Evolutionary conservation across 1,139 yeast genomes (phyloP).

Genomic region (Hansenula sp.): DNA sequence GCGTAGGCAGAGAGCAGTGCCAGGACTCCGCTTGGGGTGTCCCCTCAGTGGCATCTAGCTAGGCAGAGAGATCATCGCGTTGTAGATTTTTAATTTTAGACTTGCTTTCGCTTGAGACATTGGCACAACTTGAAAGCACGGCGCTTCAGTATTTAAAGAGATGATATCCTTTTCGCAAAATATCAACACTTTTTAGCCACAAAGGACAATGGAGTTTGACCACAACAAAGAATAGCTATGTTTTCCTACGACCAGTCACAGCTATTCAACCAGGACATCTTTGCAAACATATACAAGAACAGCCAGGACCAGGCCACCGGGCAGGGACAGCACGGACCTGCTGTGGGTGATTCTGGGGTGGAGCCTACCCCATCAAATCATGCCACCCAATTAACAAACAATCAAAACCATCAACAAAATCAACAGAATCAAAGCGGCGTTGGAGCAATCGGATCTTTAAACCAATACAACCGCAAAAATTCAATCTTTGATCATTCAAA

Average conservation of each 20-base stretch:
- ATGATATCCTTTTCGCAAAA: not conserved
- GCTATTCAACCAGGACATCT: conserved; percentile 1
- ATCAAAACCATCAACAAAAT: not conserved
- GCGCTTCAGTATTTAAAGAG: not conserved
- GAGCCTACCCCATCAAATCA: no score
- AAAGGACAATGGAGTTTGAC: not conserved
- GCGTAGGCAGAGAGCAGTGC: no score
- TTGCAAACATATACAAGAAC: not conserved
- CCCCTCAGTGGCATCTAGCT: not conserved
- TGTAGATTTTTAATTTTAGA: not conserved
- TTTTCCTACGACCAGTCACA: not conserved
- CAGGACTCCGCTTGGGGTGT: not conserved
- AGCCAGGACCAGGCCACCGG: not conserved
- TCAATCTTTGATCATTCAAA: not conserved
- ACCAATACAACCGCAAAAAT: not conserved
- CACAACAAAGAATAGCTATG: not conserved
- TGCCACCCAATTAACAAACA: not conserved
- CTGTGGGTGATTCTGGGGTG: not conserved
- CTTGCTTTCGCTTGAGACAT: not conserved
- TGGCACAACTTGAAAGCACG: no score
- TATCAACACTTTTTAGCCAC: no score
- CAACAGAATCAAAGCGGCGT: not conserved
- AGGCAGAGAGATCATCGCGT: not conserved
- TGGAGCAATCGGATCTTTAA: not conserved
- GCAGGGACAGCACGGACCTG: not conserved